Base-by-base conservation (phyloP, 352 stramenopile genomes). In the Phytophthora quininea region DNA sequence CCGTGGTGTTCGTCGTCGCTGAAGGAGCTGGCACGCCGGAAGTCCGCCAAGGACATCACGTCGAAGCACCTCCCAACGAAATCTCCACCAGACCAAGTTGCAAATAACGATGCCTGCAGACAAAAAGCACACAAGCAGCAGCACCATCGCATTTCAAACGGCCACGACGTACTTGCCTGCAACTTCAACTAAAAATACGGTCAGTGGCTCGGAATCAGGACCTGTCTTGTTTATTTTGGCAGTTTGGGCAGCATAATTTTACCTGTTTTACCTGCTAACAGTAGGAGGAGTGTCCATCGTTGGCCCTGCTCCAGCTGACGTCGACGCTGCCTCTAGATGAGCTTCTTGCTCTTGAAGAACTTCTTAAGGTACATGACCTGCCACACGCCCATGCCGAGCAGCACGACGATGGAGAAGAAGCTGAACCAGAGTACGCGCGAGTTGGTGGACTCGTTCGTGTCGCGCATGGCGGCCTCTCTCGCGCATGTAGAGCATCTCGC, bases 271-370 rank as follows among this genome's bases (percentile, higher is more conserved):
- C 40, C 15, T 47, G 40, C 10, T 47, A 47, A 24, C 40, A 6
- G 12, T 47, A 14, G 40, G 37, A 7, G 8, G 12, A 43, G 37
- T 43, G 37, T 14, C 37, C 37, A 24, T 24, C 19, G 19, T 24
- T 24, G 19, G 19, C 19, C 19, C 19, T 24, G 19, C 19, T 24
- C 19, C 19, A 24, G 29, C 10, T 19, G 51, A 12, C 45, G 31
- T 56, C 7, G 31, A 33, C 31, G 35, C 29, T 57, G 31, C 31
- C 9, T 59, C 71, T 93, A 97, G 63, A 97, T 95, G 64, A 97
- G 82, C 73, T 97, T 97, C 73, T 96, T 96, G 76, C 84, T 93
- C 79, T 97, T 97, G 85, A 97, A 97, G 58, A 96, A 97, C 66
- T 92, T 92, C 76, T 96, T 96, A 54, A 97, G 76, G 74, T 96